These are phyloP conservation scores for Boletus subparvulus DNA, from an alignment of 768 basidiomycete genomes.

Conservation along the genomic window DNA sequence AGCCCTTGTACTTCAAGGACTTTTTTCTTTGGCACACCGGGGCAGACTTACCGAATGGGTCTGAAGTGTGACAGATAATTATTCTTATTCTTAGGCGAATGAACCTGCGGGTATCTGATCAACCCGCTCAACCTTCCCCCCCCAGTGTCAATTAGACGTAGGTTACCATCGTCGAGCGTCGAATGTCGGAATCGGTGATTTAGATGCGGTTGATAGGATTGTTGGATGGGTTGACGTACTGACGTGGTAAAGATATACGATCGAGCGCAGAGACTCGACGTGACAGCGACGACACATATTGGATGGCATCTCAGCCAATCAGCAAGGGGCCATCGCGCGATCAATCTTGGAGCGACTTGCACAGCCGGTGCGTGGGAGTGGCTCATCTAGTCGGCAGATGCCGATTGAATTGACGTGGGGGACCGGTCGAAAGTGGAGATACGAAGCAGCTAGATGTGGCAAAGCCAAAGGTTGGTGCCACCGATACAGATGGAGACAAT, in stretches of 20 bases:
- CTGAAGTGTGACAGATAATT: slow-evolving; percentile 2
- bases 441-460: slow-evolving; percentile 15
- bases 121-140: slow-evolving; percentile 9
- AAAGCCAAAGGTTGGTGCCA: slow-evolving; percentile 7
- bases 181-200: slow-evolving; percentile 1
- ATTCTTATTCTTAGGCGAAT: slow-evolving; percentile 9
- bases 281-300: background rate
- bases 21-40: background rate
- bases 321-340: slow-evolving; percentile 14
- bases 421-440: slow-evolving; percentile 22
- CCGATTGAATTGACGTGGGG: slow-evolving; percentile 30
- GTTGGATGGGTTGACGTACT: slow-evolving; percentile 13
- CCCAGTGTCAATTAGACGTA: slow-evolving; percentile 15
- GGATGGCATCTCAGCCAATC: slow-evolving; percentile 13
- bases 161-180: slow-evolving; percentile 4
- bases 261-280: background rate
- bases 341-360: slow-evolving; percentile 22
- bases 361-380: slow-evolving; percentile 32
- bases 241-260: slow-evolving; percentile 3
- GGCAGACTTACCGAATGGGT: slow-evolving; percentile 24
- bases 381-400: slow-evolving; percentile 10
- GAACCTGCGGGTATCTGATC: background rate
- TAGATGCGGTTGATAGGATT: background rate
- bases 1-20: background rate
- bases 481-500: slow-evolving; percentile 14